Conservation (phyloP, 2,329 filamentous ascomycete genomes). For the Ilyonectria destructans region DNA sequence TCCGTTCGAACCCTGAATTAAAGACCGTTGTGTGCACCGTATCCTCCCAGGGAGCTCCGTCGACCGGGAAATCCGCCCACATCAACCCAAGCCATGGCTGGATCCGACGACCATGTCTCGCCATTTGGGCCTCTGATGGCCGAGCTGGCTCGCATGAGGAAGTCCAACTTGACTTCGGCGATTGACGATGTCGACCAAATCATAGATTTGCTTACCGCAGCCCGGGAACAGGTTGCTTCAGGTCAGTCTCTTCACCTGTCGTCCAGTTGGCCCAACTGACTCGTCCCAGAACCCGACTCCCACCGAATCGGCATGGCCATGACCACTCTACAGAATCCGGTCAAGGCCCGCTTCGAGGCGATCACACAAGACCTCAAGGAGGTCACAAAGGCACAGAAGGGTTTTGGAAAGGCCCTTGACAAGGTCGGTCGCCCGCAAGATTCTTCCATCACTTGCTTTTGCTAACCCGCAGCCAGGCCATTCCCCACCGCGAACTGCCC, state of each 20-base stretch:
- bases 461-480: conserved; percentile 51
- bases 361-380: conserved; percentile 88
- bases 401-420: conserved; percentile 89
- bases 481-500: conserved; percentile 74
- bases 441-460: neutral
- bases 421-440: conserved; percentile 68
- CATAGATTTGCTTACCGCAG: conserved; percentile 82
- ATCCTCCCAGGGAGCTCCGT: neutral
- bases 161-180: conserved; percentile 77
- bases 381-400: conserved; percentile 85
- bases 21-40: neutral
- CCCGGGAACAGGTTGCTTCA: conserved; percentile 80
- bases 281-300: conserved; percentile 52
- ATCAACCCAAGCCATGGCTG: conserved; percentile 50
- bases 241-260: conserved; percentile 62
- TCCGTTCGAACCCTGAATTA: neutral
- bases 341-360: conserved; percentile 85
- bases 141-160: conserved; percentile 82
- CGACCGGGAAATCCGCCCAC: neutral
- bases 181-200: conserved; percentile 87
- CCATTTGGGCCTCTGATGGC: conserved; percentile 74
- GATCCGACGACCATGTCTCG: conserved; percentile 57
- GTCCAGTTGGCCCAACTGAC: conserved; percentile 33
- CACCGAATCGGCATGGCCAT: conserved; percentile 81
- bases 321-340: conserved; percentile 87